Base-by-base conservation (phyloP, 306 rosid genomes). In the Dryas octopetala region DNA sequence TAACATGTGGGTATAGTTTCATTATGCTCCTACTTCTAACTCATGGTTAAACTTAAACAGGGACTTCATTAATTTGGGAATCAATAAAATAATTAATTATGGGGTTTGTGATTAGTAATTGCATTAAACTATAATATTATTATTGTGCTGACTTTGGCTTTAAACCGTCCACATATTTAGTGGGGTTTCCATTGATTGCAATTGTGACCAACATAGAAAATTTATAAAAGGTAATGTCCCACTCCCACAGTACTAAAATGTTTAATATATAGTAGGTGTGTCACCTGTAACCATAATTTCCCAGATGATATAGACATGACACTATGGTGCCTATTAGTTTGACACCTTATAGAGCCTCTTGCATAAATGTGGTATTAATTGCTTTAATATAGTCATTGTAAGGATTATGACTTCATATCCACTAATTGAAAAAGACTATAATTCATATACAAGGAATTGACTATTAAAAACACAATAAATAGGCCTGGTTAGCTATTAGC, bases 121-220 rank as follows among this genome's bases (percentile, higher is more conserved):
- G 77, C 43, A 65, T 62, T 71, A 28, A 76, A 68, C 9, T 47
- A 60, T 54, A 7, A 58, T 60, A 28, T 28, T 28, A 28, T 28
- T 11, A 60, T 60, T 60, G 59, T 48, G 28, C 23, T 12, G 51
- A 57, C 7, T 6, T 59, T 54, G 43, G 61, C 67, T 16, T 26
- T 76, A 57, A 77, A 40, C 62, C 60, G 64, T 77, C 62, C 59
- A 54, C 66, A 44, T 44, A 6, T n/a, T 60, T 5, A 5, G 70
- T 68, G 69, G 40, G 62, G 80, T 15, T 26, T 63, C 26, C 50
- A 58, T 77, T 69, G 58, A 68, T 58, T 66, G 40, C 67, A 67
- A 48, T 48, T n/a, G 51, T 76, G 74, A n/a, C 70, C 14, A 26
- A 55, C 38, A 11, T 13, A 6, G 1, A n/a, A 55, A 55, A 15